These are phyloP conservation scores for Curvularia sp. DNA, from an alignment of 2,329 filamentous ascomycete genomes.

Conservation along the genomic window DNA sequence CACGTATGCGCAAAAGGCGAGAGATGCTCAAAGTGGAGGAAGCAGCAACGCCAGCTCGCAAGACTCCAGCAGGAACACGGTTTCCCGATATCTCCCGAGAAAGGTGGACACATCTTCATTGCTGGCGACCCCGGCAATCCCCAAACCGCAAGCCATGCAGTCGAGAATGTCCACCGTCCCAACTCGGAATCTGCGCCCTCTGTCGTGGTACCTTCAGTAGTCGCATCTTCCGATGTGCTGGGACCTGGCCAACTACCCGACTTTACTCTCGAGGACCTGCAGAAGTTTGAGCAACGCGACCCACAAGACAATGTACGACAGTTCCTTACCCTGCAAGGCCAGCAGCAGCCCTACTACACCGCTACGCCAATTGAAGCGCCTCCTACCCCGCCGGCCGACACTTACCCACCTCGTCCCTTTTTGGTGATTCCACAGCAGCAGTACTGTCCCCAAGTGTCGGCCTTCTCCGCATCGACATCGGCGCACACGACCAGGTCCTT, in stretches of 20 bases:
- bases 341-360: constrained; percentile 65
- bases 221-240: constrained; percentile 89
- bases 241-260: constrained; percentile 71
- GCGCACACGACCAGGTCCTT: constrained; percentile 43
- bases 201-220: constrained; percentile 64
- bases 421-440: constrained; percentile 40
- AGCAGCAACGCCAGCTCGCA: constrained; percentile 78
- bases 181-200: constrained; percentile 74
- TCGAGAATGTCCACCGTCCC: constrained; percentile 66
- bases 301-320: constrained; percentile 93
- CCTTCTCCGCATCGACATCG: constrained; percentile 48
- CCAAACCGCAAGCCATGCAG: constrained; percentile 63
- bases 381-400: constrained; percentile 49
- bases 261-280: constrained; percentile 75
- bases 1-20: constrained; percentile 88
- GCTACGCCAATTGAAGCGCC: constrained; percentile 68
- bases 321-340: constrained; percentile 85
- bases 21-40: constrained; percentile 81
- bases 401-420: constrained; percentile 48
- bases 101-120: constrained; percentile 75
- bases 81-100: constrained; percentile 67
- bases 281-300: constrained; percentile 73
- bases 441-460: constrained; percentile 38
- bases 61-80: constrained; percentile 75
- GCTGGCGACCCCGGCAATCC: constrained; percentile 81